Percentiles rank a stretch among this genome's conserved stretches.
phyloP scores from a whole-genome alignment of 192 early-diverging fungal genomes.

The Coemansia sp. region DNA sequence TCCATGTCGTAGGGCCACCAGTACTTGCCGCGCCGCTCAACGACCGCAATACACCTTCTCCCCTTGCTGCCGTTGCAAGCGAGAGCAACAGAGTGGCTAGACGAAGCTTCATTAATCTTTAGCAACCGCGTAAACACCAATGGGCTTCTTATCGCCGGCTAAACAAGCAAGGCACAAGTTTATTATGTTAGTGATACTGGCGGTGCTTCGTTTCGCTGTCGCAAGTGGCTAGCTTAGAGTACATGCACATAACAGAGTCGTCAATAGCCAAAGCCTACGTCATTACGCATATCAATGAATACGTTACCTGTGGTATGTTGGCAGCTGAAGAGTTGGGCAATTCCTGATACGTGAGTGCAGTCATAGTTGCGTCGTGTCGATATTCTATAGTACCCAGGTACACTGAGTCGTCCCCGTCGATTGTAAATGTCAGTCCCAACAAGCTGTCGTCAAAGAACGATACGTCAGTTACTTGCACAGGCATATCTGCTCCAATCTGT shows the following conservation, averaged over 20 bases:
- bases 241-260: neutral
- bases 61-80: conserved; percentile 33
- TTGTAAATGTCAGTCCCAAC: conserved; percentile 31
- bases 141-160: neutral
- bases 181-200: neutral
- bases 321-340: neutral
- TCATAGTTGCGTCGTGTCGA: neutral
- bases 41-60: conserved; percentile 37
- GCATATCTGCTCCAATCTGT: neutral
- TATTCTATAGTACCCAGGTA: conserved; percentile 34
- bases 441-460: conserved; percentile 38
- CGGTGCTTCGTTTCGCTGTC: neutral
- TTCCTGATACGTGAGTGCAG: neutral
- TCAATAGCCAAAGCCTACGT: conserved; percentile 4
- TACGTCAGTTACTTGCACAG: conserved; percentile 16
- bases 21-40: conserved; percentile 35
- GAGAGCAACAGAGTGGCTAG: conserved; percentile 10
- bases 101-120: conserved; percentile 13
- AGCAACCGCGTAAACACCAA: conserved; percentile 26
- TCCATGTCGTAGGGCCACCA: conserved; percentile 57
- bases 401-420: conserved; percentile 25
- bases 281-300: neutral
- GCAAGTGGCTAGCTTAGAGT: neutral
- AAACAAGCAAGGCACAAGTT: neutral
- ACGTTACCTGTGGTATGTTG: neutral